Conservation (phyloP, 495 filamentous ascomycete species). For the Astrothelium macrocarpum region DNA sequence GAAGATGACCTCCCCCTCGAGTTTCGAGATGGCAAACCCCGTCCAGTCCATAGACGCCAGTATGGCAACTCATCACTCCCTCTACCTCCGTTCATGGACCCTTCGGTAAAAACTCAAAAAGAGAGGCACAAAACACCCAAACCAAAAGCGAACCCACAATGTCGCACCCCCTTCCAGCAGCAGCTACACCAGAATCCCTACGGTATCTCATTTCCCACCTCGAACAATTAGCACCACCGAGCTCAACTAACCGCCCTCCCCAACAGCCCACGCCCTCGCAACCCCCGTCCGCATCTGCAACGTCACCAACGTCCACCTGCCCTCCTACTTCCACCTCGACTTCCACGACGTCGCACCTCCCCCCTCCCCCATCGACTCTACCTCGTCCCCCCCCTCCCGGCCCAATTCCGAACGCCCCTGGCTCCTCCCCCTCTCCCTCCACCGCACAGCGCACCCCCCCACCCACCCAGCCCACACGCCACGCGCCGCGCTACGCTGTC, state of each 20-base stretch:
- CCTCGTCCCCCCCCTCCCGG: background rate
- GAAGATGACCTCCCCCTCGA: conserved; percentile 10
- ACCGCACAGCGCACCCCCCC: background rate
- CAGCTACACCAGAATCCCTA: conserved; percentile 50
- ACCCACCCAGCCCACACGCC: background rate
- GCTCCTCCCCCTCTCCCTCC: background rate
- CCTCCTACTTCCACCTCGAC: conserved; percentile 52
- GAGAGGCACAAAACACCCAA: conserved; percentile 47
- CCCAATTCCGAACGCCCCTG: background rate
- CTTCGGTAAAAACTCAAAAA: conserved; percentile 12
- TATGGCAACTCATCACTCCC: conserved; percentile 20
- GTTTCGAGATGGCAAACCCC: conserved; percentile 13
- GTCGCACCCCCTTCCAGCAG: conserved; percentile 40
- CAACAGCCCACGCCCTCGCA: conserved; percentile 51
- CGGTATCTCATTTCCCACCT: conserved; percentile 36
- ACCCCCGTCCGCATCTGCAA: conserved; percentile 53
- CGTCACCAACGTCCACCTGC: conserved; percentile 47
- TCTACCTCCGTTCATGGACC: conserved; percentile 25
- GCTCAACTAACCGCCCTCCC: conserved; percentile 25
- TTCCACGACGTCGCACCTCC: conserved; percentile 52
- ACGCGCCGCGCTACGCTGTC: background rate
- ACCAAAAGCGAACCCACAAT: conserved; percentile 30
- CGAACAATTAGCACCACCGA: conserved; percentile 15
- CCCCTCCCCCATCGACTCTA: conserved; percentile 13
- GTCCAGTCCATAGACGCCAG: conserved; percentile 10